phyloP scores from a whole-genome alignment of 2,329 filamentous ascomycete species.

The Leptographium lundbergii region DNA sequence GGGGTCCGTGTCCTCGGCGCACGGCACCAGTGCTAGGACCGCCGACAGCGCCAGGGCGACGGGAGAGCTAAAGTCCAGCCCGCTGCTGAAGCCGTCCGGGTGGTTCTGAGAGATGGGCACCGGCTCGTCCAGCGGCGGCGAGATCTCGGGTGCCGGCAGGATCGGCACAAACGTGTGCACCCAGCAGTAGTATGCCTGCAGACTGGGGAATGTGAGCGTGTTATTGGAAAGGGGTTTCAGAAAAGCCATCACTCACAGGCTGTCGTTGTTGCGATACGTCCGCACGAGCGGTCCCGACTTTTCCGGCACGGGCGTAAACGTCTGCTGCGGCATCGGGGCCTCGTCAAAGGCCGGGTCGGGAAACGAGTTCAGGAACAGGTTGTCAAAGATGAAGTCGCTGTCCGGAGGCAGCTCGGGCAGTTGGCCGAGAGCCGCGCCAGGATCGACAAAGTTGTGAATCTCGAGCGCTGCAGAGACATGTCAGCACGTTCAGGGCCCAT shows the following conservation, averaged over 20 bases:
- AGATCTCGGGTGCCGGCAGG: constrained; percentile 27
- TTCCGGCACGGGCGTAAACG: constrained; percentile 7
- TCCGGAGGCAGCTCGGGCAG: constrained; percentile 32
- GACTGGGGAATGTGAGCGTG: constrained; percentile 8
- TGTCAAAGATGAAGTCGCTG: constrained; percentile 30
- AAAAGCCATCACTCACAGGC: constrained; percentile 23
- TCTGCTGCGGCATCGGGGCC: constrained; percentile 10
- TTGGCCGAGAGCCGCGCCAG: constrained; percentile 33
- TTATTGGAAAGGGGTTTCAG: not conserved
- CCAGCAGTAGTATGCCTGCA: constrained; percentile 39
- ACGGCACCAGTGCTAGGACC: constrained; percentile 34
- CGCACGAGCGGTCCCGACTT: constrained; percentile 22
- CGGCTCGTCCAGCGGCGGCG: constrained; percentile 20
- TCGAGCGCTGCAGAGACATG: constrained; percentile 16
- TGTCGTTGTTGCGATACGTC: constrained; percentile 26
- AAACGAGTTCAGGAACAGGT: constrained; percentile 22
- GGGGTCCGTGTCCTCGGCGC: constrained; percentile 25
- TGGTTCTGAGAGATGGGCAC: constrained; percentile 22
- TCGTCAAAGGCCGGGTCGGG: constrained; percentile 10
- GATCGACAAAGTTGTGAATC: constrained; percentile 29
- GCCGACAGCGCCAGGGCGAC: constrained; percentile 34
- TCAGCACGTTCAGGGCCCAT: not conserved
- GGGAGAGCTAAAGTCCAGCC: constrained; percentile 28
- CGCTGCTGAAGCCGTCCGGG: constrained; percentile 20
- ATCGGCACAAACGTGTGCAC: constrained; percentile 39